Evolutionary conservation across 345 rosid species (phyloP), one percentile per base, ranked within the genome.

Genomic region (Populus ilicifolia): DNA sequence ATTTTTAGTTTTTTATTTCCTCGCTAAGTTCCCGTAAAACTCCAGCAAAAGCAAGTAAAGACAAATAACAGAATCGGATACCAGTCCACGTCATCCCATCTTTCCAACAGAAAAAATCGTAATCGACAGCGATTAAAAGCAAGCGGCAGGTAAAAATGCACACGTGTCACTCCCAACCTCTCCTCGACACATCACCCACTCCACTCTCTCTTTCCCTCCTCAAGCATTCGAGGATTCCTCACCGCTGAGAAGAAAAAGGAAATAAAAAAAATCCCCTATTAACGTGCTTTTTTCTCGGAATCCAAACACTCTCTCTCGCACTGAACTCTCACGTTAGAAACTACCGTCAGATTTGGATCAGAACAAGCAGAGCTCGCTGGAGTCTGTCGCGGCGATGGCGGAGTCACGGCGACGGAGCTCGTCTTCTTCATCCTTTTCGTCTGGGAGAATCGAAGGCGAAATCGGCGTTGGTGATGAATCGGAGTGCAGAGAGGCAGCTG

Each of bases 341-440:
- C 33, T 64, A 39, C 56, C 36, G 23, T 59, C 71, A 81, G 94
- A 87, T 89, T 92, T 78, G 88, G 85, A 86, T 81, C 90, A 64
- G 76, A 65, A 30, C 79, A 59, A 54, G 29, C 35, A 50, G 70
- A 78, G 27, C 80, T 73, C 64, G 76, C 70, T 59, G 73, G 75
- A 65, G 66, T 50, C 75, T 73, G 81, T 50, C 38, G 38, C 39
- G 63, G 64, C 76, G 81, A 90, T 87, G 92, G 87, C 81, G 74
- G 90, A 87, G 54, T 80, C 89, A 35, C 84, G 80, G 80, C 85
- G 79, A 20, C 79, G 72, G 70, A 85, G 43, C 35, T 83, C 75
- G 13, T 73, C 80, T 18, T 75, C 69, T 18, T 71, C 90, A 0
- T 82, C 84, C 38, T 79, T 69, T 14, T 85, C 88, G 16, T 77